Evolutionary conservation across 177 flowering plant genomes (phyloP), one percentile per base, ranked within the genome.

Genomic region (Tripterygium wilfordii): DNA sequence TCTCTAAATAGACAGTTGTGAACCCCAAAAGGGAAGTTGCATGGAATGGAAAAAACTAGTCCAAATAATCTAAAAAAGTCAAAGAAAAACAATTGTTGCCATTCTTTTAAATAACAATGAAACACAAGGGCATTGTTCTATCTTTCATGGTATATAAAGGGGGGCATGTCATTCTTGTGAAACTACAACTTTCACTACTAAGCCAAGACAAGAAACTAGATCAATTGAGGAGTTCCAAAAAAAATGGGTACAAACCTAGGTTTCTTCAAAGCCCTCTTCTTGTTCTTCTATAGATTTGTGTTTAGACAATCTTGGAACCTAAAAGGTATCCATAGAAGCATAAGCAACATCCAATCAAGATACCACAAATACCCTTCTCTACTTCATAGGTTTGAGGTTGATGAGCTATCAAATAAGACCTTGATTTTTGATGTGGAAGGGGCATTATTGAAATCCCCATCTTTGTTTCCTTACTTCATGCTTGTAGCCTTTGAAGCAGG

Each of bases 401-500:
- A n/a, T n/a, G n/a, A 64, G 16, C 53, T 57, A 22, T 42, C 61
- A 8, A 26, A 48, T 53, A 54, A 50, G 13, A 67, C 77, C 17
- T 2, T 79, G 56, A 50, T 82, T 32, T 80, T 75, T 36, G 64
- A 70, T 36, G 65, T 87, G 17, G 87, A 87, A 48, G 82, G 74
- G 19, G 56, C 79, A 19, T 49, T 87, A 18, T 17, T 88, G 44
- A 73, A 53, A 31, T 76, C 89, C 2, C 36, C 77, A 0, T 73
- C 80, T 17, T 32, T 72, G 52, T 88, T 82, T 46, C 75, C 92
- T 18, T 88, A 80, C 77, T 88, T 84, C 78, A 74, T 84, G 85
- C 68, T 84, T 8, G 85, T 82, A 21, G 92, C 92, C 15, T 80
- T 88, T 45, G 96, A 87, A 55, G 83, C 71, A 21, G 83, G 92